Percentiles rank a stretch among this genome's conserved stretches.
These are phyloP conservation scores for Rhodomyrtus tomentosa DNA, from an alignment of 345 rosid species.

Conservation along the genomic window DNA sequence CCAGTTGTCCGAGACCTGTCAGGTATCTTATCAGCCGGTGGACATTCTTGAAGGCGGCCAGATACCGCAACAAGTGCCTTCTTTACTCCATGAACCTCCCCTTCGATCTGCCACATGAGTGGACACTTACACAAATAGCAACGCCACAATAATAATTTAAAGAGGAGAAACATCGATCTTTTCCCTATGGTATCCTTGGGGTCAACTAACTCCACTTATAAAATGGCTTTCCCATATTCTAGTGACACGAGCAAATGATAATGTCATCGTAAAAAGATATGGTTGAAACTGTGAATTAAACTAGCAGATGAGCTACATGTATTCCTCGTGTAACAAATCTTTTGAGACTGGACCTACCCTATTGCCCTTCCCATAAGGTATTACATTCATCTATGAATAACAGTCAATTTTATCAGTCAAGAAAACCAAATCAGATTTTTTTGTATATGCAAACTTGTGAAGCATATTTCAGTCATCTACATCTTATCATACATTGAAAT, in stretches of 20 bases:
- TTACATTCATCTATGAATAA: background rate
- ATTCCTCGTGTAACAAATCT: background rate
- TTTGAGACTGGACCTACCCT: background rate
- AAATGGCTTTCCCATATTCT: background rate
- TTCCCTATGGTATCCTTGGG: background rate
- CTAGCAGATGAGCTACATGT: background rate
- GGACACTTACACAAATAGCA: slow-evolving; percentile 1
- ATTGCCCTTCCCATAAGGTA: background rate
- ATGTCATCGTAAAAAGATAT: background rate
- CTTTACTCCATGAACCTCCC: slow-evolving; percentile 52
- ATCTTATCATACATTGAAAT: background rate
- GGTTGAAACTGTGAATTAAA: background rate
- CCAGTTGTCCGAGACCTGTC: slow-evolving; percentile 29
- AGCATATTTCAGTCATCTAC: background rate
- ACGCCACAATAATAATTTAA: background rate
- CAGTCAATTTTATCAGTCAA: background rate
- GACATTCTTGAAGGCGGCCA: slow-evolving; percentile 68
- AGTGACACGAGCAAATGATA: background rate
- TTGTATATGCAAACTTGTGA: background rate
- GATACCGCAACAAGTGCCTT: slow-evolving; percentile 70
- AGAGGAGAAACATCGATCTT: background rate
- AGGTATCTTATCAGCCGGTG: slow-evolving; percentile 16
- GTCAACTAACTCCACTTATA: background rate
- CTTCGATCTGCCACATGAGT: slow-evolving; percentile 58
- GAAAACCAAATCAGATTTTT: background rate